Percentiles rank a stretch among this genome's conserved stretches.
Evolutionary conservation across 2,329 filamentous ascomycete species (phyloP).

Genomic region (Onygena corvina): DNA sequence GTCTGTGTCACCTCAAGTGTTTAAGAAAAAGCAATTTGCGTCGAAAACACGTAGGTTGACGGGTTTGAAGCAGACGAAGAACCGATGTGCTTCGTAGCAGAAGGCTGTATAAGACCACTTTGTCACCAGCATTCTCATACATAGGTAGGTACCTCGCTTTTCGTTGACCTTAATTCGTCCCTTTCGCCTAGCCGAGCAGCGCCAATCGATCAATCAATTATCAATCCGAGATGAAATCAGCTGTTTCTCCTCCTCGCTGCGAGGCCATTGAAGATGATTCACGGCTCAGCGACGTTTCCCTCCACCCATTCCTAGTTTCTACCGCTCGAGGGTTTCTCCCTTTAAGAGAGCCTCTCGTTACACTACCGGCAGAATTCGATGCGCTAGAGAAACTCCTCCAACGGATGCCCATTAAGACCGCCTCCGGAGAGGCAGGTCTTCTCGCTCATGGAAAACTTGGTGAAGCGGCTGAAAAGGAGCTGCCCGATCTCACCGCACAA

Average conservation of each 20-base stretch:
- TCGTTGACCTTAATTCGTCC: neutral
- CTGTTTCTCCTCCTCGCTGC: neutral
- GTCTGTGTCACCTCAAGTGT: too few species aligned
- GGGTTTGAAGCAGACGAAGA: neutral
- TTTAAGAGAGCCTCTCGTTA: neutral
- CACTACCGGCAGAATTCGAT: neutral
- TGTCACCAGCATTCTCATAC: neutral
- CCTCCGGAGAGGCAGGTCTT: neutral
- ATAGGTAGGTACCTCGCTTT: neutral
- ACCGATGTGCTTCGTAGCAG: too few species aligned
- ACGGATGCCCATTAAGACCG: constrained; percentile 1
- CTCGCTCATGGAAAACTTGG: neutral
- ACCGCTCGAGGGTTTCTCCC: constrained; percentile 1
- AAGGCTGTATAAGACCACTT: neutral
- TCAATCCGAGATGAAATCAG: neutral
- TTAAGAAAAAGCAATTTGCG: neutral
- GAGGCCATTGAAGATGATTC: neutral
- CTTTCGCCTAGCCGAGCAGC: neutral
- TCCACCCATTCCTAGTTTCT: constrained; percentile 2
- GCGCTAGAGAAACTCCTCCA: neutral
- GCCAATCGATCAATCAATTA: too few species aligned
- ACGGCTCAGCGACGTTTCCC: neutral
- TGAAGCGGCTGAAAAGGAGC: neutral
- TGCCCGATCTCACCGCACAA: neutral
- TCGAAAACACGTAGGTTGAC: neutral